A percentile compares a stretch with the other conserved stretches of the same genome.
Evolutionary conservation across 169 alveolate species (phyloP).

Genomic region (Plasmodium malariae): DNA sequence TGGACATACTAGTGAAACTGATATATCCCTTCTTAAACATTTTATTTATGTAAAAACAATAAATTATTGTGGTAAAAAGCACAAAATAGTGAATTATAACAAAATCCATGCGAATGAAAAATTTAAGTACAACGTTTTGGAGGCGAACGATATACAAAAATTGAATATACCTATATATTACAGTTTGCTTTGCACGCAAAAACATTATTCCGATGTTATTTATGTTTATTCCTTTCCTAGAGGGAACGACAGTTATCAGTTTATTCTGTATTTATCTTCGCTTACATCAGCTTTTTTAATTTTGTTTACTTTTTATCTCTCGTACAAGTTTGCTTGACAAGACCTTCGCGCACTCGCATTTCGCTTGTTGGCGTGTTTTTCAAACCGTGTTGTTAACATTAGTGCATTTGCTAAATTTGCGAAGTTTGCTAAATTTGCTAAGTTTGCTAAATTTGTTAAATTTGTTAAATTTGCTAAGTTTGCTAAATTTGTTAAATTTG

Average conservation of each 20-base stretch:
- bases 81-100: conserved; percentile 13
- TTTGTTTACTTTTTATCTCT: conserved; percentile 22
- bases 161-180: conserved; percentile 9
- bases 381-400: no score
- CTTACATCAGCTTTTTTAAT: conserved; percentile 3
- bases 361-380: no score
- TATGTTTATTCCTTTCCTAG: conserved; percentile 47
- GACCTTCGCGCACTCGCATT: no score
- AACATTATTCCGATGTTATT: conserved; percentile 2
- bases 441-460: no score
- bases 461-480: no score
- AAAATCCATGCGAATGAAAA: conserved; percentile 1
- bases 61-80: background rate
- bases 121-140: background rate
- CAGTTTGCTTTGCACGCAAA: background rate
- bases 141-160: conserved; percentile 5
- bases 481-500: no score
- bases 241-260: conserved; percentile 15
- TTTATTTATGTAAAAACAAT: conserved; percentile 3
- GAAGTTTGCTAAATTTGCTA: no score
- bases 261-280: conserved; percentile 7
- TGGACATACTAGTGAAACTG: background rate
- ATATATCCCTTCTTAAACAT: background rate
- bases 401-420: no score
- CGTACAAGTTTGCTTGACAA: conserved; percentile 13